Evolutionary conservation across 371 early-diverging fungal genomes (phyloP).

Genomic region (Actinomortierella wolfii): DNA sequence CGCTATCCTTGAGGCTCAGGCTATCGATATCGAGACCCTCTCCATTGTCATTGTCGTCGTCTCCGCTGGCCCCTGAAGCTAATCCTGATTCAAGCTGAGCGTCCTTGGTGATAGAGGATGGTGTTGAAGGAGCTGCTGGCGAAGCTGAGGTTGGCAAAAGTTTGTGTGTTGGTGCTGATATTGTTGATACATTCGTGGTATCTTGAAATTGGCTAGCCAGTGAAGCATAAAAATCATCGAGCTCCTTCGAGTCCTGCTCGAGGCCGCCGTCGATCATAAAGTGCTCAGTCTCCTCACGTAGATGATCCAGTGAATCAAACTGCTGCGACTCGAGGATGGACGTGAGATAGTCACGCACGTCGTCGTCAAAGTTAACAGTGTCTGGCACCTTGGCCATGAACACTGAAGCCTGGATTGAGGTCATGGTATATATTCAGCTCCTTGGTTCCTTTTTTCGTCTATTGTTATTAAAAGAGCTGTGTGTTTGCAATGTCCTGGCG

Average conservation of each 20-base stretch:
- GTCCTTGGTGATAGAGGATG: not conserved
- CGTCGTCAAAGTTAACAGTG: constrained; percentile 51
- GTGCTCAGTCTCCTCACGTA: constrained; percentile 69
- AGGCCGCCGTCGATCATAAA: constrained; percentile 70
- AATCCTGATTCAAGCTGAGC: not conserved
- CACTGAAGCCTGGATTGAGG: not conserved
- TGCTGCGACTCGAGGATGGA: constrained; percentile 51
- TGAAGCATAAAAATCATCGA: constrained; percentile 51
- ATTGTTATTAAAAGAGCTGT: too few relatives aligned
- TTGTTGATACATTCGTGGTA: constrained; percentile 1
- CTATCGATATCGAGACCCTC: constrained; percentile 7
- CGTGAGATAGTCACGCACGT: constrained; percentile 52
- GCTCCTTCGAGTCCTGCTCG: constrained; percentile 30
- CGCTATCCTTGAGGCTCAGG: constrained; percentile 12
- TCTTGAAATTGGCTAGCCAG: constrained; percentile 19
- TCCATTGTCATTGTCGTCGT: constrained; percentile 12
- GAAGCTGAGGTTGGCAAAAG: constrained; percentile 25
- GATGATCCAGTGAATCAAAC: constrained; percentile 39
- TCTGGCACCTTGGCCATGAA: constrained; percentile 41
- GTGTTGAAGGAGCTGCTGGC: constrained; percentile 7
- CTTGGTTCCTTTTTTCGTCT: too few relatives aligned
- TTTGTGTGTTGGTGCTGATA: constrained; percentile 1
- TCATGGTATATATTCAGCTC: too few relatives aligned
- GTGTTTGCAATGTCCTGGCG: too few relatives aligned
- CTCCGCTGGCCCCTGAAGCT: not conserved